phyloP scores from a whole-genome alignment of 768 basidiomycete genomes.

The Tricholoma bakamatsutake region DNA sequence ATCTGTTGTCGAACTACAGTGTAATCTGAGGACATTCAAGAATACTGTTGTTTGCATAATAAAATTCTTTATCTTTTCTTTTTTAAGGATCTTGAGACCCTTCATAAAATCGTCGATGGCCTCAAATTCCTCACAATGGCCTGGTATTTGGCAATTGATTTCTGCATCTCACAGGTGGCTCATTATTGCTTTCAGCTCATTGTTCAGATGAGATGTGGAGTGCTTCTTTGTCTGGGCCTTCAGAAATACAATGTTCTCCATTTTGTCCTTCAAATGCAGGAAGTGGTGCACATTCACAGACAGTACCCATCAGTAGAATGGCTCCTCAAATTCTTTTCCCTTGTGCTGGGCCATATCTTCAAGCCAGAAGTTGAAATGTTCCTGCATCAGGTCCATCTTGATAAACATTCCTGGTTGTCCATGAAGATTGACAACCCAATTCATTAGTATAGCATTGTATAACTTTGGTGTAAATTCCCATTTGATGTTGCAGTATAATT shows the following conservation, averaged over 20 bases:
- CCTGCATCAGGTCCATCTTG: conserved; percentile 26
- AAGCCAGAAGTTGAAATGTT: conserved; percentile 24
- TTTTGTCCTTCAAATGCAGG: conserved; percentile 14
- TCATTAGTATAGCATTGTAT: conserved; percentile 16
- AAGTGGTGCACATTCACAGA: conserved; percentile 16
- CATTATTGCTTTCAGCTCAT: conserved; percentile 8
- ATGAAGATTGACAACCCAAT: conserved; percentile 25
- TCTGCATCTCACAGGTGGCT: conserved; percentile 3
- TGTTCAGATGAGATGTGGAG: conserved; percentile 2
- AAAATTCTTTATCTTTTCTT: conserved; percentile 9
- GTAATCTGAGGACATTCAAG: conserved; percentile 1
- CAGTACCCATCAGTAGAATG: conserved; percentile 11
- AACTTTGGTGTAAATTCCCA: conserved; percentile 15
- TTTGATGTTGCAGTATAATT: conserved; percentile 22
- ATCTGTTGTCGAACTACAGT: neutral
- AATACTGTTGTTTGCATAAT: neutral
- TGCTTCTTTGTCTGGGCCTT: conserved; percentile 13
- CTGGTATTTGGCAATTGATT: conserved; percentile 5
- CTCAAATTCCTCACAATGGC: conserved; percentile 1
- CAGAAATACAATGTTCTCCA: conserved; percentile 12
- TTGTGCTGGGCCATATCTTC: conserved; percentile 20
- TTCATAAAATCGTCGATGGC: conserved; percentile 11
- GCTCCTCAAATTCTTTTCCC: conserved; percentile 17
- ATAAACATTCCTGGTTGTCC: conserved; percentile 17
- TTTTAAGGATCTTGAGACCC: conserved; percentile 1